These are phyloP conservation scores for Tolypocladium ophioglossoides DNA, from an alignment of 2,329 filamentous ascomycete genomes.

Conservation along the genomic window DNA sequence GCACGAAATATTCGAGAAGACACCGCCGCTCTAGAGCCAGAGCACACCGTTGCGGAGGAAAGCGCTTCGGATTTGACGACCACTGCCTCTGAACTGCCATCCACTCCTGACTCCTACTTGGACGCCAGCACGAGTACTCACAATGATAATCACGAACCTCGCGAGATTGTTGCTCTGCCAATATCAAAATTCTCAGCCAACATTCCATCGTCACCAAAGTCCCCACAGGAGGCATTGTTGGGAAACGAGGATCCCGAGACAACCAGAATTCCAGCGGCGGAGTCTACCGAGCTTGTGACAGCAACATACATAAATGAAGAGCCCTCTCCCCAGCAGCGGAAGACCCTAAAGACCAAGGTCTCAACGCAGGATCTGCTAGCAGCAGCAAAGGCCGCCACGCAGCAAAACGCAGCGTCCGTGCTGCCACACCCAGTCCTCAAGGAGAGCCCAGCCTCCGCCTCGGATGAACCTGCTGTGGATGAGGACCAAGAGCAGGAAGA, in stretches of 20 bases:
- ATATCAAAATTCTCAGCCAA: conserved; percentile 9
- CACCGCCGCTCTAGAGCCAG: background rate
- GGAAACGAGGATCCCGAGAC: conserved; percentile 7
- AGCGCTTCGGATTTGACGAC: background rate
- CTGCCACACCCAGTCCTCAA: conserved; percentile 1
- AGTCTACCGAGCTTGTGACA: conserved; percentile 4
- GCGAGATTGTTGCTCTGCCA: conserved; percentile 3
- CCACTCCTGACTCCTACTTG: background rate
- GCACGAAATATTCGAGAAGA: background rate
- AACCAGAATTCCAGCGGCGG: conserved; percentile 8
- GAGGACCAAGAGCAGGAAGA: conserved; percentile 5
- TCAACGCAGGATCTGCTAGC: conserved; percentile 17
- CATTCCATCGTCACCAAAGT: conserved; percentile 7
- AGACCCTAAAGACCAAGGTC: conserved; percentile 3
- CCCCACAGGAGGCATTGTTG: conserved; percentile 3
- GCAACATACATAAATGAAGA: conserved; percentile 6
- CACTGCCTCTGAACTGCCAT: background rate
- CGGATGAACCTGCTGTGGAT: background rate
- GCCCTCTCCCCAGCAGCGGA: conserved; percentile 10
- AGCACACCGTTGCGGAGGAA: background rate
- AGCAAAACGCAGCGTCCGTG: conserved; percentile 3
- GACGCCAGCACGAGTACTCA: background rate
- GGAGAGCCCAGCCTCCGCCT: background rate
- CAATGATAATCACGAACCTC: conserved; percentile 3
- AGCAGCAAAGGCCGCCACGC: conserved; percentile 9